Evolutionary conservation across 2,329 filamentous ascomycete genomes (phyloP).

Genomic region (Fusarium duplospermum): DNA sequence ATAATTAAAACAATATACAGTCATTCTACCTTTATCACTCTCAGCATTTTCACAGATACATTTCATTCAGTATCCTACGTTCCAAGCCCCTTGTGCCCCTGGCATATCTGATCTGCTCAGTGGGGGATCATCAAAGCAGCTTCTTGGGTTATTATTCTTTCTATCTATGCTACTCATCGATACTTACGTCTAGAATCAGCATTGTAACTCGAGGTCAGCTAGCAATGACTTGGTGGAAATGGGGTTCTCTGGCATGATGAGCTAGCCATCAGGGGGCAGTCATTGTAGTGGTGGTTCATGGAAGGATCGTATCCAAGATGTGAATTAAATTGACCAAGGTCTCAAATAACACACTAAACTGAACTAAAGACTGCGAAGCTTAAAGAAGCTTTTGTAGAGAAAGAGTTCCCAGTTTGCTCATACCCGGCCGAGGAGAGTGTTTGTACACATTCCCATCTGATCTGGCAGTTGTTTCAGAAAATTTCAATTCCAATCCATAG

Average conservation of each 20-base stretch:
- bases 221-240: not conserved
- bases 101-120: not conserved
- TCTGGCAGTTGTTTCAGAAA: not conserved
- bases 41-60: not conserved
- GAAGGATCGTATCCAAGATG: not conserved
- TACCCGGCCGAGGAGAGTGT: not conserved
- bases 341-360: not conserved
- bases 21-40: too few species aligned
- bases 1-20: too few species aligned
- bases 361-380: not conserved
- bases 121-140: not conserved
- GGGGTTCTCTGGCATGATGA: not conserved
- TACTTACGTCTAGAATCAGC: not conserved
- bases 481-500: not conserved
- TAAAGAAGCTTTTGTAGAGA: not conserved
- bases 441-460: not conserved
- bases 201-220: not conserved
- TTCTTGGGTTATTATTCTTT: not conserved
- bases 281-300: not conserved
- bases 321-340: not conserved
- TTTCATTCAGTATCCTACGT: not conserved
- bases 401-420: not conserved
- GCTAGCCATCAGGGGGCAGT: not conserved
- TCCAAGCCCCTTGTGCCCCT: not conserved
- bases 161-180: not conserved